Evolutionary conservation across 768 basidiomycete genomes (phyloP).

Genomic region (Mycena venus): DNA sequence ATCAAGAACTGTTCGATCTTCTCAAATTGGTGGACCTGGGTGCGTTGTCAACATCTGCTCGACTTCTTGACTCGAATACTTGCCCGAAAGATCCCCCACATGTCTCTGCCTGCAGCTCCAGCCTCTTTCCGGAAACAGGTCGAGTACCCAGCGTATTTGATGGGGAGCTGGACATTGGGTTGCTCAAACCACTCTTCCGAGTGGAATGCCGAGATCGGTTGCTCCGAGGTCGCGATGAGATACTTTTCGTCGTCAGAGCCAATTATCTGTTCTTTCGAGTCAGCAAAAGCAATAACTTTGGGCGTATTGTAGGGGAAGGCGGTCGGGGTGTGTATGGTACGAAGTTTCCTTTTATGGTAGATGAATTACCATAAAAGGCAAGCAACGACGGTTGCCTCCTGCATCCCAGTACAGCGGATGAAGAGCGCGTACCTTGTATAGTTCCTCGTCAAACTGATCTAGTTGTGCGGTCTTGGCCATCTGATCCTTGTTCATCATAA

Average conservation of each 20-base stretch:
- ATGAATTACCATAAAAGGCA: no score
- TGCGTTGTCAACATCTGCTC: no score
- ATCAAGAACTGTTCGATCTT: conserved; percentile 98
- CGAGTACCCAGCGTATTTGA: conserved; percentile 89
- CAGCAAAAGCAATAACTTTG: not conserved
- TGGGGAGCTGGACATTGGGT: conserved; percentile 90
- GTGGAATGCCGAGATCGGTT: conserved; percentile 97
- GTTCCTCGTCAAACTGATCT: conserved; percentile 97
- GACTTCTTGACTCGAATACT: no score
- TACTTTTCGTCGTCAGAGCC: conserved; percentile 96
- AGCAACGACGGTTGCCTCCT: no score
- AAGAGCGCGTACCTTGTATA: conserved; percentile 82
- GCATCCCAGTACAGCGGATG: no score
- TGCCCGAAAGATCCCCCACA: conserved; percentile 99
- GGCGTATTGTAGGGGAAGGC: no score
- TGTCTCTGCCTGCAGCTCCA: conserved; percentile 96
- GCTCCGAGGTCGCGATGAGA: conserved; percentile 98
- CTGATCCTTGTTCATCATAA: conserved; percentile 97
- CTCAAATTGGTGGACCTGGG: conserved; percentile 99
- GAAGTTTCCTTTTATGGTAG: no score
- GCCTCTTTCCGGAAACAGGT: conserved; percentile 99
- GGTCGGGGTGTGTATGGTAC: no score
- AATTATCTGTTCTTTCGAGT: conserved; percentile 68
- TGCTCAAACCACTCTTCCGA: conserved; percentile 98
- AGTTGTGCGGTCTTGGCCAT: conserved; percentile 99